Conservation (phyloP, 495 filamentous ascomycete species). For the Annulohypoxylon nitens region DNA sequence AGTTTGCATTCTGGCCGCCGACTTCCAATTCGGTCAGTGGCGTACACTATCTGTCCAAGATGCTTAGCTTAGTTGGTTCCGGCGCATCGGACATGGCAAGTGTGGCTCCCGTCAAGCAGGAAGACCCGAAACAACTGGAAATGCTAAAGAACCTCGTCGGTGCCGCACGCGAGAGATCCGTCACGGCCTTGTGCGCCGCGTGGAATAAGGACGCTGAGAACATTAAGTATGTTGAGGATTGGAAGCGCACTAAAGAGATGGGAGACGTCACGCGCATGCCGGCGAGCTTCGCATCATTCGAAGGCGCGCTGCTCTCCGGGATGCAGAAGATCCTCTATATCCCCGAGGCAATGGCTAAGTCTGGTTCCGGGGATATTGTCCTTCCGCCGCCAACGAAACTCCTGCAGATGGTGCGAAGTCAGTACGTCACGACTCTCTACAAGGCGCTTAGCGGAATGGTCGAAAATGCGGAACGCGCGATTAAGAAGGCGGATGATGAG, state of each 20-base stretch:
- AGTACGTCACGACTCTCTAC: slow-evolving; percentile 92
- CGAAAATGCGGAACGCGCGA: slow-evolving; percentile 86
- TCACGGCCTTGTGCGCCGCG: slow-evolving; percentile 80
- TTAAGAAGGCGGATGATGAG: slow-evolving; percentile 70
- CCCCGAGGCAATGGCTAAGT: slow-evolving; percentile 79
- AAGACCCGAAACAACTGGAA: slow-evolving; percentile 70
- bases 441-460: slow-evolving; percentile 94
- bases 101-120: slow-evolving; percentile 71
- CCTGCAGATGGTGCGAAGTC: slow-evolving; percentile 83
- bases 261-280: slow-evolving; percentile 93
- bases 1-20: slow-evolving; percentile 96
- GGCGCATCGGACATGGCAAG: slow-evolving; percentile 90
- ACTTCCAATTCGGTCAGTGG: slow-evolving; percentile 90
- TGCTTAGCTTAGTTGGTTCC: slow-evolving; percentile 81
- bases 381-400: slow-evolving; percentile 85
- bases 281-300: slow-evolving; percentile 80
- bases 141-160: slow-evolving; percentile 78
- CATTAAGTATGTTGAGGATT: slow-evolving; percentile 90
- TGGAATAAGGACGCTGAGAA: slow-evolving; percentile 92
- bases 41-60: slow-evolving; percentile 84
- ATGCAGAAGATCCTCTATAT: slow-evolving; percentile 97
- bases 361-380: slow-evolving; percentile 78
- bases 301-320: slow-evolving; percentile 78
- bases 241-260: slow-evolving; percentile 82
- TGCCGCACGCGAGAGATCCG: slow-evolving; percentile 83